These are phyloP conservation scores for Artomyces pyxidatus DNA, from an alignment of 768 basidiomycete species.

Conservation along the genomic window DNA sequence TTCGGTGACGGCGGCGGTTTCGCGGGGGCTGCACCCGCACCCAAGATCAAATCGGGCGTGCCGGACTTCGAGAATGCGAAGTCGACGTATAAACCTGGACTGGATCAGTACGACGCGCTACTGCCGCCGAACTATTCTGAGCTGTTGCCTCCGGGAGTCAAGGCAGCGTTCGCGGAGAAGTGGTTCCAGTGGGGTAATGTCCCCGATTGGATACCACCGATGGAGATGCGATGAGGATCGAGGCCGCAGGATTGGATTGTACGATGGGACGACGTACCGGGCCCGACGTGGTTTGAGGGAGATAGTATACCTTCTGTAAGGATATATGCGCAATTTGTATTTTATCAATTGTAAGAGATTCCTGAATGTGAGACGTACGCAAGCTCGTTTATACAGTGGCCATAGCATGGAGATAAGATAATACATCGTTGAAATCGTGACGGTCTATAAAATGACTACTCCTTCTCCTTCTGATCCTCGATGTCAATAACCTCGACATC, in stretches of 20 bases:
- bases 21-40: slow-evolving; percentile 5
- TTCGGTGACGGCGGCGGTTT: not conserved
- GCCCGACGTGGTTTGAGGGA: too few species aligned
- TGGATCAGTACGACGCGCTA: slow-evolving; percentile 44
- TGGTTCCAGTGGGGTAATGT: slow-evolving; percentile 56
- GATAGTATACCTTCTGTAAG: too few species aligned
- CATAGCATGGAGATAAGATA: too few species aligned
- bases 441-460: too few species aligned
- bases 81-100: slow-evolving; percentile 32
- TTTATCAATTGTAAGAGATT: too few species aligned
- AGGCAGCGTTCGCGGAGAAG: slow-evolving; percentile 43
- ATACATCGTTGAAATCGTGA: too few species aligned
- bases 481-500: not conserved
- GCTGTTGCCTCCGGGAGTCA: slow-evolving; percentile 38
- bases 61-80: slow-evolving; percentile 27
- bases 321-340: too few species aligned
- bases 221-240: slow-evolving; percentile 38
- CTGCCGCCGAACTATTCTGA: slow-evolving; percentile 51
- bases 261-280: too few species aligned
- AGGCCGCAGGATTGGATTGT: too few species aligned
- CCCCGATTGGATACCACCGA: slow-evolving; percentile 65
- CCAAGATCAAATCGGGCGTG: slow-evolving; percentile 9
- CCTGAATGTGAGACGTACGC: too few species aligned
- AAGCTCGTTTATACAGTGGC: too few species aligned
- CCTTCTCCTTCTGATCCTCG: slow-evolving; percentile 1